A percentile compares a stretch with the other conserved stretches of the same genome.
Conservation (phyloP, 192 early-diverging fungal species). For the Backusella mclennaniae region DNA sequence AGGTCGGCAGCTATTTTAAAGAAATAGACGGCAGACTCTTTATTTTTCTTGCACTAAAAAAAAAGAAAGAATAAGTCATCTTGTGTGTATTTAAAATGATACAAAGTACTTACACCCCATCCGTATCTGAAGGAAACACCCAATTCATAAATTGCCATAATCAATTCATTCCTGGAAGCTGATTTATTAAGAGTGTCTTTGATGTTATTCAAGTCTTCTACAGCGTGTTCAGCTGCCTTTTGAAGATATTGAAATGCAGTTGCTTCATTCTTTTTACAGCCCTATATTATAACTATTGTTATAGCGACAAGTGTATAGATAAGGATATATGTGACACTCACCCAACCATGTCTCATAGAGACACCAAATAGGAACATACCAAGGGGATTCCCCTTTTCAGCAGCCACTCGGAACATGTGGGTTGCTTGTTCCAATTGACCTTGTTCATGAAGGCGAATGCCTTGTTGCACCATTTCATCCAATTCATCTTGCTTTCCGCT, state of each 20-base stretch:
- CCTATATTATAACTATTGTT: constrained; percentile 44
- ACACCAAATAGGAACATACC: constrained; percentile 78
- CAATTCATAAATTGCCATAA: constrained; percentile 79
- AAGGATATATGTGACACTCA: constrained; percentile 31
- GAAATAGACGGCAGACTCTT: constrained; percentile 71
- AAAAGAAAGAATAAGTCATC: background rate
- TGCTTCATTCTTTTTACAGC: constrained; percentile 67
- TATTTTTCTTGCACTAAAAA: constrained; percentile 54
- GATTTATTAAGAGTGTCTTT: constrained; percentile 46
- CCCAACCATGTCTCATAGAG: constrained; percentile 78
- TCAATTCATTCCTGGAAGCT: constrained; percentile 65
- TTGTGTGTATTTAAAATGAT: background rate
- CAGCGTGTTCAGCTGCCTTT: constrained; percentile 68
- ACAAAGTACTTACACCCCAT: constrained; percentile 60
- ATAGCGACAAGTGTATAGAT: background rate
- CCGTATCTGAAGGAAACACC: constrained; percentile 76
- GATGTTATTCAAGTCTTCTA: constrained; percentile 54
- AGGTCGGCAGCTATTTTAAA: constrained; percentile 81
- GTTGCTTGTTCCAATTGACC: constrained; percentile 72
- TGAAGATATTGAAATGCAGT: constrained; percentile 69
- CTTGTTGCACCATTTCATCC: constrained; percentile 63
- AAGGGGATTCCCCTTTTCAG: constrained; percentile 61
- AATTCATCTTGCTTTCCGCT: background rate
- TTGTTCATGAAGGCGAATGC: constrained; percentile 68
- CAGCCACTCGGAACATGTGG: constrained; percentile 66